A percentile compares a stretch with the other conserved stretches of the same genome.
These are phyloP conservation scores for Naganishia randhawae DNA, from an alignment of 768 basidiomycete species.

Conservation along the genomic window DNA sequence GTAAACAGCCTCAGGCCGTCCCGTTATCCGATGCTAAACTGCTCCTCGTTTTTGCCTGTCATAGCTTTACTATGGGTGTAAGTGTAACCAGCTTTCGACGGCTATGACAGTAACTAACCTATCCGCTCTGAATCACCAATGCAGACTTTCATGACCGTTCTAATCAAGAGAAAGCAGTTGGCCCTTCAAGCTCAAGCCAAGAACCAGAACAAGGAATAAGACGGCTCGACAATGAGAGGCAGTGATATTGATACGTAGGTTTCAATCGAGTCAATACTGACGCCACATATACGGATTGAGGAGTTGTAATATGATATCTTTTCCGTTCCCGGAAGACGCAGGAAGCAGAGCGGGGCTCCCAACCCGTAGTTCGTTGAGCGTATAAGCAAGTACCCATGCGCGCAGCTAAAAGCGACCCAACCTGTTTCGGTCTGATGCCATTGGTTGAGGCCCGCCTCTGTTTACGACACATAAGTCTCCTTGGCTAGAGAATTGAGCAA, in stretches of 20 bases:
- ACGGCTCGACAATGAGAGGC: background rate
- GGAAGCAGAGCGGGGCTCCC: background rate
- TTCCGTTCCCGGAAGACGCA: background rate
- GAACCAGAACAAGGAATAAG: slow-evolving; percentile 24
- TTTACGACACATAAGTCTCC: too few species aligned
- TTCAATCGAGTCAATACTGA: background rate
- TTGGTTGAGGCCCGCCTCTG: too few species aligned
- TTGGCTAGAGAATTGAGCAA: too few species aligned
- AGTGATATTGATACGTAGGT: background rate
- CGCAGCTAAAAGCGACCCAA: background rate
- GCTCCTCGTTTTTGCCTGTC: slow-evolving; percentile 8
- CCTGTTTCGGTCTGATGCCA: too few species aligned
- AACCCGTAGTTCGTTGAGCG: background rate
- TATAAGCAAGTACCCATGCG: background rate
- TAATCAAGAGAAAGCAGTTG: slow-evolving; percentile 59
- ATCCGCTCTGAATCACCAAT: background rate
- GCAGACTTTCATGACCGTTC: slow-evolving; percentile 31
- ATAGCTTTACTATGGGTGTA: slow-evolving; percentile 66
- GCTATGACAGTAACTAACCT: background rate
- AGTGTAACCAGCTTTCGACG: slow-evolving; percentile 40
- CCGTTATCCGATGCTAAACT: slow-evolving; percentile 16
- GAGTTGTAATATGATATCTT: background rate
- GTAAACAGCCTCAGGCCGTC: slow-evolving; percentile 33
- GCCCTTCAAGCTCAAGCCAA: slow-evolving; percentile 48
- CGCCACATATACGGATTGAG: background rate